These are phyloP conservation scores for Paxillus involutus DNA, from an alignment of 768 basidiomycete genomes.

Conservation along the genomic window DNA sequence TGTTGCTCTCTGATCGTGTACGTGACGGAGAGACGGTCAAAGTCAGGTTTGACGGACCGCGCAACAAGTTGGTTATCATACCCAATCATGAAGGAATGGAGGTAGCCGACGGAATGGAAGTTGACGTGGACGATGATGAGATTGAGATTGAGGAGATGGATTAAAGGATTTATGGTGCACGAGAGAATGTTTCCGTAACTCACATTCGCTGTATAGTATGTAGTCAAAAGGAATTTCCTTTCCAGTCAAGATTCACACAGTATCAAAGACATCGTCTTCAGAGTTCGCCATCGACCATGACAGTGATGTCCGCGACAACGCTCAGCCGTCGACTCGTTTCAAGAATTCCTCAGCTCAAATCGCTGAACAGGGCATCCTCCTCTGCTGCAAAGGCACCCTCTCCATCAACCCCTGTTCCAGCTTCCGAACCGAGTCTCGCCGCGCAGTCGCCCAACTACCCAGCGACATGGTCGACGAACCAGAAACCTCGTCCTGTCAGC, in stretches of 20 bases:
- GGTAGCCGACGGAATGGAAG: conserved; percentile 46
- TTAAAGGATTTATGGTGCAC: conserved; percentile 19
- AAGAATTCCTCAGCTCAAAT: conserved; percentile 14
- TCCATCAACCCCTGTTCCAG: conserved; percentile 4
- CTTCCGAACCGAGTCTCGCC: conserved; percentile 33
- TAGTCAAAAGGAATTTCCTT: conserved; percentile 10
- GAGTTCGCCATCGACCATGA: conserved; percentile 7
- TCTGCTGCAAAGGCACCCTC: conserved; percentile 12
- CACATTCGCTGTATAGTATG: background rate
- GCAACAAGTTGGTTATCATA: conserved; percentile 72
- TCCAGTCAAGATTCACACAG: conserved; percentile 2
- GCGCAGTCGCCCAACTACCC: conserved; percentile 84
- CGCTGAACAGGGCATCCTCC: conserved; percentile 25
- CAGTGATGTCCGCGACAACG: conserved; percentile 17
- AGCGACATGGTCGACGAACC: conserved; percentile 82
- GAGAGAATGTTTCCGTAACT: conserved; percentile 16
- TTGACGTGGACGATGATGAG: conserved; percentile 58
- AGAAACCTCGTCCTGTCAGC: conserved; percentile 63
- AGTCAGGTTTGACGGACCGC: conserved; percentile 78
- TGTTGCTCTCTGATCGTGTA: conserved; percentile 81
- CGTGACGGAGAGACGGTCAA: conserved; percentile 77
- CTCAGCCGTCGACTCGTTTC: conserved; percentile 26
- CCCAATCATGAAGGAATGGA: conserved; percentile 75
- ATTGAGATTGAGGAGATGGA: conserved; percentile 68
- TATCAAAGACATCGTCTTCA: background rate